Percentiles rank a stretch among this genome's conserved stretches.
phyloP scores from a whole-genome alignment of 2,329 filamentous ascomycete genomes.

The Periconia digitata region DNA sequence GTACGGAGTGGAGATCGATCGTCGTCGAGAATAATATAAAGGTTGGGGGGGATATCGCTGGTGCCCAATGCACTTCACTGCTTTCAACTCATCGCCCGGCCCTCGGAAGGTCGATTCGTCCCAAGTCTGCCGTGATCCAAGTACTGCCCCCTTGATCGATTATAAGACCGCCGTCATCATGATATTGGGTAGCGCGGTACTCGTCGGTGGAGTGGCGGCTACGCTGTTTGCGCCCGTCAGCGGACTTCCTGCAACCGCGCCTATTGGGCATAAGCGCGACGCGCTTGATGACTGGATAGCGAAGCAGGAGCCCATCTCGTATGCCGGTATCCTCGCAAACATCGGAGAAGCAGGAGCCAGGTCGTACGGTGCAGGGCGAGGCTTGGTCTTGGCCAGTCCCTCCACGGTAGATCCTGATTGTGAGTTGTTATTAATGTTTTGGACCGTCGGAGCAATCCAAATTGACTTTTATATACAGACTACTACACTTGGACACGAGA shows the following conservation, averaged over 20 bases:
- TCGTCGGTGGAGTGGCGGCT: no score
- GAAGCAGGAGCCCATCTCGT: constrained; percentile 49
- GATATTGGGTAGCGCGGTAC: neutral
- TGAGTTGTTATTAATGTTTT: no score
- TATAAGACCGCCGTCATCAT: neutral
- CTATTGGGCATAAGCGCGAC: constrained; percentile 8
- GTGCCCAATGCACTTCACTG: no score
- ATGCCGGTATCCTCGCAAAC: constrained; percentile 56
- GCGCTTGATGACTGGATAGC: constrained; percentile 39
- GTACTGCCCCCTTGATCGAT: neutral
- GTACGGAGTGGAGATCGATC: no score
- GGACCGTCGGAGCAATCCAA: constrained; percentile 7
- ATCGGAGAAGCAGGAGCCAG: constrained; percentile 55
- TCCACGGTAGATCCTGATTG: constrained; percentile 56
- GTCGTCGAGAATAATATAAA: no score
- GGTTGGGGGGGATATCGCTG: no score
- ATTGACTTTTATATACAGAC: constrained; percentile 52
- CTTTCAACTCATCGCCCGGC: neutral
- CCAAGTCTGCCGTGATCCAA: neutral
- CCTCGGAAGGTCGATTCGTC: no score
- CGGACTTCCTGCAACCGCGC: constrained; percentile 5
- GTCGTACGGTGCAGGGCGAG: constrained; percentile 50
- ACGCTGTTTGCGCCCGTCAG: neutral
- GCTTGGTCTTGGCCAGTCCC: constrained; percentile 58
- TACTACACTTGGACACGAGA: constrained; percentile 81